A percentile compares a stretch with the other conserved stretches of the same genome.
Conservation (phyloP, 1,139 yeast species). For the Lodderomyces oxycetoniae region DNA sequence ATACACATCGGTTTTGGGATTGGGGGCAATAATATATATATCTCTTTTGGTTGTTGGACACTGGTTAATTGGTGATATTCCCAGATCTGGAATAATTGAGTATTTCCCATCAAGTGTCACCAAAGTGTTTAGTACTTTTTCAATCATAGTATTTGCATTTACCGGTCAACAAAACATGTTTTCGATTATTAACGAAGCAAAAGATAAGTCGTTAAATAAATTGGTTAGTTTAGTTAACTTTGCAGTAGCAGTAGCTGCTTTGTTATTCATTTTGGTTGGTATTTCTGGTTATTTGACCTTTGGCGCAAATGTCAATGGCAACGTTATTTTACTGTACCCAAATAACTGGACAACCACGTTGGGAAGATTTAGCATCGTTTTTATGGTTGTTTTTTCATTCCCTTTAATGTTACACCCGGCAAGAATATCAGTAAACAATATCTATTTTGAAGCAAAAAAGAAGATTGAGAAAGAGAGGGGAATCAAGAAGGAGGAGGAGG, state of each 20-base stretch:
- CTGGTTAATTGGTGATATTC: slow-evolving; percentile 39
- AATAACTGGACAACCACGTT: slow-evolving; percentile 47
- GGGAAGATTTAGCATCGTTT: slow-evolving; percentile 72
- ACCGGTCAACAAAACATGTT: slow-evolving; percentile 52
- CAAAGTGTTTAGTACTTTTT: slow-evolving; percentile 60
- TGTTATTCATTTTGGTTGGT: slow-evolving; percentile 37
- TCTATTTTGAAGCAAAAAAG: slow-evolving; percentile 47
- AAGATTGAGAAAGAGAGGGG: slow-evolving; percentile 7
- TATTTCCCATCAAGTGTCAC: slow-evolving; percentile 53
- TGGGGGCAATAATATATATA: slow-evolving; percentile 39
- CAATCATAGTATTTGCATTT: slow-evolving; percentile 46
- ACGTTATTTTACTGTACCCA: slow-evolving; percentile 69
- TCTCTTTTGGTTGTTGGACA: slow-evolving; percentile 34
- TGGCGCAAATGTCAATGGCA: slow-evolving; percentile 54
- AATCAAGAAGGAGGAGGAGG: slow-evolving; percentile 4
- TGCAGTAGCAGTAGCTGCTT: slow-evolving; percentile 44
- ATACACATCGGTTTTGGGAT: slow-evolving; percentile 40
- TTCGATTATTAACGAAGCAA: slow-evolving; percentile 47
- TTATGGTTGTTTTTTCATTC: slow-evolving; percentile 81
- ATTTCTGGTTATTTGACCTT: slow-evolving; percentile 43
- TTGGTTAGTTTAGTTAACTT: slow-evolving; percentile 49
- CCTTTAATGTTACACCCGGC: slow-evolving; percentile 95
- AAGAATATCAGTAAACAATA: slow-evolving; percentile 75
- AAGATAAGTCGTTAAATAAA: slow-evolving; percentile 48
- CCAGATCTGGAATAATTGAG: slow-evolving; percentile 51